Evolutionary conservation across 2,329 filamentous ascomycete genomes (phyloP), one percentile per base, ranked within the genome.

Genomic region (Metarhizium brunneum): DNA sequence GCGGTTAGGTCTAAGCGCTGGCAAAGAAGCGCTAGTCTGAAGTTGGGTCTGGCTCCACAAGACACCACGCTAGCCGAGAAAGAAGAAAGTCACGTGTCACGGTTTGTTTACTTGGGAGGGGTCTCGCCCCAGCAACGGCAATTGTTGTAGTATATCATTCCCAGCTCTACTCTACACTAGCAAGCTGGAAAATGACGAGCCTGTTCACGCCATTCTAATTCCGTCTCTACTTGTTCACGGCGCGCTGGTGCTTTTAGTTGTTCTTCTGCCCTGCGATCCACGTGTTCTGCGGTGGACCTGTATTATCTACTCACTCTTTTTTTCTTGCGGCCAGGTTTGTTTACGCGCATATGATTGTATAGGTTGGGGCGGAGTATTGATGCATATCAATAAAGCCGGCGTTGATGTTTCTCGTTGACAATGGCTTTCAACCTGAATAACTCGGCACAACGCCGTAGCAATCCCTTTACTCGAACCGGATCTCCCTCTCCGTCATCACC

Each of bases 391-490:
- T 49, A 49, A 54, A 52, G 47, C 43, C 35, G 38, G 48, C 29
- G 38, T 32, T 25, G 55, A 66, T 67, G 65, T 58, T 54, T 56
- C 60, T 58, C 43, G 56, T 54, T 56, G 47, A 58, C 56, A 45
- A 73, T 73, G 71, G 64, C 71, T 53, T 71, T 69, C 58, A 66
- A 68, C 57, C 57, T 62, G 60, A 67, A 65, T 56, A 63, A 63
- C 59, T 65, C 68, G 70, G 82, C 85, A 63, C 82, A 86, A 68
- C 88, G 86, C 76, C 86, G 90, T 65, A 88, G 84, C 68, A 92
- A 90, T 73, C 88, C 89, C 16, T 95, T 96, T 68, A 78, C 80
- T 58, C 82, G 90, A 66, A 83, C 84, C 54, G 56, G 42, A 54
- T 58, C 56, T 6, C 48, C 54, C 10, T 75, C 79, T 48, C 86